phyloP scores from a whole-genome alignment of 176 grass and related monocot genomes.

The Zoysia japonica region DNA sequence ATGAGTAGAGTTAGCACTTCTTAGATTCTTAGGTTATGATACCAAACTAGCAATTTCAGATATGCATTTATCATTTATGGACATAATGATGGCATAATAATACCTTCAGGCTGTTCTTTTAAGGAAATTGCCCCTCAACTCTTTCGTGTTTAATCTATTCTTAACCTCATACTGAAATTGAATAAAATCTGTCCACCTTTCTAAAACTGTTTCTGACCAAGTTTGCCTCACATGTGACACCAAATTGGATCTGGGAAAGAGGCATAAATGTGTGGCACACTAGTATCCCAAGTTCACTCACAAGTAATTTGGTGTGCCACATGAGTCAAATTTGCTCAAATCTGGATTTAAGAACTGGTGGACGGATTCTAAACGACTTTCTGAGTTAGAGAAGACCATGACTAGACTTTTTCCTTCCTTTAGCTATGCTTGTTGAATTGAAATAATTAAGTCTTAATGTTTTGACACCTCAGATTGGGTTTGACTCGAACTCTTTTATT shows the following conservation, averaged over 20 bases:
- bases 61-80: neutral
- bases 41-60: neutral
- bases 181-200: neutral
- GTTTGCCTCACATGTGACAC: neutral
- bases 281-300: neutral
- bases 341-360: neutral
- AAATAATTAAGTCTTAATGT: constrained; percentile 14
- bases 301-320: neutral
- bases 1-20: constrained; percentile 10
- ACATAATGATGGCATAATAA: neutral
- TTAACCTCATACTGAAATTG: neutral
- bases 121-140: neutral
- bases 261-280: neutral
- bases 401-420: constrained; percentile 2
- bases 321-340: neutral
- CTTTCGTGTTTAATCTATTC: neutral
- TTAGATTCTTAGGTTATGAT: neutral
- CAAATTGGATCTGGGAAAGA: neutral
- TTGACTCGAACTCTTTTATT: constrained; percentile 4
- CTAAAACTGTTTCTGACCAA: neutral
- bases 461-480: constrained; percentile 4
- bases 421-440: constrained; percentile 9
- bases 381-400: neutral
- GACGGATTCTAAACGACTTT: neutral
- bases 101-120: constrained; percentile 9